phyloP scores from a whole-genome alignment of 208 protist genomes.

The Crithidia mellificae region DNA sequence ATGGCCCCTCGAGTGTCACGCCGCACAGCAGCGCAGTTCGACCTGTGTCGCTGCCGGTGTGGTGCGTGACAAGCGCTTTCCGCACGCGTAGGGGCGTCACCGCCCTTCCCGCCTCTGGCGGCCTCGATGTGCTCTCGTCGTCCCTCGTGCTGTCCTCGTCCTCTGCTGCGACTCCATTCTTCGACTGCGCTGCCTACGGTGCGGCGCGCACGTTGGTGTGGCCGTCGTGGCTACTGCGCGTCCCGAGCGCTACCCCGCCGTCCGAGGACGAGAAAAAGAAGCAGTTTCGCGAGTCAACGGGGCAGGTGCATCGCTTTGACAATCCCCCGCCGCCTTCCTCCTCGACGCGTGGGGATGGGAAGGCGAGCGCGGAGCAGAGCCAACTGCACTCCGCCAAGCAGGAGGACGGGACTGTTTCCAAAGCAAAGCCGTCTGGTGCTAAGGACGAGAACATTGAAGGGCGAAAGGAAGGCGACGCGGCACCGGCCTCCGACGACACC shows the following conservation, averaged over 20 bases:
- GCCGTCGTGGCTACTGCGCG: conserved; percentile 23
- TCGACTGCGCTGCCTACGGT: not conserved
- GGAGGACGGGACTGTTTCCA: no score
- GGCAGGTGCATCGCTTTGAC: not conserved
- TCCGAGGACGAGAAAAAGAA: conserved; percentile 24
- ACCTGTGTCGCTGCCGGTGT: not conserved
- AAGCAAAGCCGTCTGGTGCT: not conserved
- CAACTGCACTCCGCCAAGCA: no score
- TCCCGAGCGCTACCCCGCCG: conserved; percentile 7
- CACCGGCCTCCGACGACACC: not conserved
- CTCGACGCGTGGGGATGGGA: not conserved
- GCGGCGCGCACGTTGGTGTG: conserved; percentile 21
- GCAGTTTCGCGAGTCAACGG: conserved; percentile 2
- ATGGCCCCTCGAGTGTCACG: not conserved
- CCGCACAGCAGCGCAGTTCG: not conserved
- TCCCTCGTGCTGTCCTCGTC: not conserved
- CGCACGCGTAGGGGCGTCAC: not conserved
- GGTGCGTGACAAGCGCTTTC: not conserved
- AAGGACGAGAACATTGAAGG: not conserved
- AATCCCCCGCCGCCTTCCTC: not conserved
- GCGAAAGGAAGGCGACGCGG: not conserved
- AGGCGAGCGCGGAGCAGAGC: not conserved
- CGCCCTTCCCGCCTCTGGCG: not conserved
- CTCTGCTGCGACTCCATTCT: not conserved
- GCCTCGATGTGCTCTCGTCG: not conserved